Base-by-base conservation (phyloP, 176 grass and related monocot genomes). In the Metroxylon sagu region DNA sequence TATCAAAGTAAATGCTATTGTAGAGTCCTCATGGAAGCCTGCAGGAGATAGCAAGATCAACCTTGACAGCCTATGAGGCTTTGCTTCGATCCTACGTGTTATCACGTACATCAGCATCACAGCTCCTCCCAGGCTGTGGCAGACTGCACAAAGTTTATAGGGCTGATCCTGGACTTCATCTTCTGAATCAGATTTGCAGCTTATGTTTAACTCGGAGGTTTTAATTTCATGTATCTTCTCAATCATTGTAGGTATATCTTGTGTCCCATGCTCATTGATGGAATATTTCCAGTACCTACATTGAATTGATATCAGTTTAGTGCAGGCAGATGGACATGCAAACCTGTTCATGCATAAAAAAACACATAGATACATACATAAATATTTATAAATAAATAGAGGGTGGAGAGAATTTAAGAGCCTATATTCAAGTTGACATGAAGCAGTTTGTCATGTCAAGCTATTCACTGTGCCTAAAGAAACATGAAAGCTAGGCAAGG, bases 191-290 rank as follows among this genome's bases (percentile, higher is more conserved):
- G 52, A 49, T 43, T 26, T 66, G 12, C 43, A 30, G 48, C 54
- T 71, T 74, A 60, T 77, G 57, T 65, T 52, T 64, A 97, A 68
- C 56, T 97, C 92, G 26, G 78, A 85, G 43, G 65, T 73, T 86
- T 97, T 97, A 43, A 97, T 88, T 71, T 78, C 89, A 80, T 97
- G 84, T 74, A 97, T 91, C 67, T 88, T 89, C 30, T 97, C 87
- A 19, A 97, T 83, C 71, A 97, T 80, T 63, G 87, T 87, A 19
- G 84, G 80, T 39, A 97, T 72, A 83, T 97, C 92, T 80, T 82
- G 78, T 19, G 83, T 91, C 69, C 83, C 92, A 69, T 85, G 92
- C 73, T 97, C 92, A 72, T 97, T 97, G 69, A 97, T 80, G 71
- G 92, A 91, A 80, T 97, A 97, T 67, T 70, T 90, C 92, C 92